Evolutionary conservation across 352 stramenopile genomes (phyloP).

Genomic region (Plasmopara muralis): DNA sequence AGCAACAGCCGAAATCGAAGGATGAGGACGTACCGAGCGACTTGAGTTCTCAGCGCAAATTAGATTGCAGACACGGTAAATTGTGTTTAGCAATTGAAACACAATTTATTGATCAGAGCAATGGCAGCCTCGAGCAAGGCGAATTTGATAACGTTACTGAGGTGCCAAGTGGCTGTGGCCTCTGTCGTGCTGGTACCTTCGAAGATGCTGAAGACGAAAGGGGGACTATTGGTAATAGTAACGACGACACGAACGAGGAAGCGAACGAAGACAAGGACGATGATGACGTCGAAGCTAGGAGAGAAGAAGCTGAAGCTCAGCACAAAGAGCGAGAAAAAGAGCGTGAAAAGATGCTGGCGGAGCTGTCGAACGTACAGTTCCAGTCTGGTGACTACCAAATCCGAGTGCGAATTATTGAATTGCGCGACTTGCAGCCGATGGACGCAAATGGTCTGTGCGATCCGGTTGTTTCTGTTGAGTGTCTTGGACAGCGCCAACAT

Average conservation of each 20-base stretch:
- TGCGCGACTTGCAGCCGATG: conserved; percentile 85
- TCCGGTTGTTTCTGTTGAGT: conserved; percentile 82
- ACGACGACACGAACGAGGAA: conserved; percentile 28
- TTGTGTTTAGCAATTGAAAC: conserved; percentile 62
- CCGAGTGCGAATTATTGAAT: conserved; percentile 85
- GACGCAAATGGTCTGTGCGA: conserved; percentile 83
- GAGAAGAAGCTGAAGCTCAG: conserved; percentile 45
- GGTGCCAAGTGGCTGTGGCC: conserved; percentile 34
- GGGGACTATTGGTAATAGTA: conserved; percentile 21
- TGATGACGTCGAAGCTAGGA: conserved; percentile 26
- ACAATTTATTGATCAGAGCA: conserved; percentile 47
- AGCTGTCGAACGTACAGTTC: conserved; percentile 73
- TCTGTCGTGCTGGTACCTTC: conserved; percentile 21
- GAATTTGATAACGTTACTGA: conserved; percentile 57
- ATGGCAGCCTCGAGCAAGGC: conserved; percentile 56
- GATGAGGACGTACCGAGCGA: conserved; percentile 33
- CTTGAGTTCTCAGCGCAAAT: conserved; percentile 37
- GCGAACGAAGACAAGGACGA: conserved; percentile 28
- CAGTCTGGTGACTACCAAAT: conserved; percentile 81
- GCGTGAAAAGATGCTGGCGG: conserved; percentile 62
- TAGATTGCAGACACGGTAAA: conserved; percentile 45
- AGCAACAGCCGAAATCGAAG: conserved; percentile 35
- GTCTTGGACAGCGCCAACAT: conserved; percentile 71
- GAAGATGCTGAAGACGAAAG: conserved; percentile 10
- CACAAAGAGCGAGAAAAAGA: conserved; percentile 62